Evolutionary conservation across 2,329 filamentous ascomycete genomes (phyloP).

Genomic region (Dothistroma pini): DNA sequence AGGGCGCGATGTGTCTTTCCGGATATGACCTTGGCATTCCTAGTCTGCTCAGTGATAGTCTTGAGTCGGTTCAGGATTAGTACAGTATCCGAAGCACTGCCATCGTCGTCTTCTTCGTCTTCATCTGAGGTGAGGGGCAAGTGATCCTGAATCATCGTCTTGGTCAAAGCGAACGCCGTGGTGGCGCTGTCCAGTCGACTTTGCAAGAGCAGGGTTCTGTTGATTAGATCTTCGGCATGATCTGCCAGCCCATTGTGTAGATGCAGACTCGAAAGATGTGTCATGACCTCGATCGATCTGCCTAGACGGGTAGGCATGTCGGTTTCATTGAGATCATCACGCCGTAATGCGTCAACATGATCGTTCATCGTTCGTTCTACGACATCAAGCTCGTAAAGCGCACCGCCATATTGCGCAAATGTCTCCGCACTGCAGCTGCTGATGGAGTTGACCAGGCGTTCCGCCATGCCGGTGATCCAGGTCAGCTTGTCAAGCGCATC

Average conservation of each 20-base stretch:
- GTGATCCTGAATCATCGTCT: slow-evolving; percentile 63
- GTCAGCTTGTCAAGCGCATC: slow-evolving; percentile 81
- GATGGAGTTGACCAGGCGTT: slow-evolving; percentile 78
- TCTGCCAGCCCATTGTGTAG: slow-evolving; percentile 66
- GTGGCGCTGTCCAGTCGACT: slow-evolving; percentile 78
- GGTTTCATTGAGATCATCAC: slow-evolving; percentile 80
- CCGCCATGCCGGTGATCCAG: slow-evolving; percentile 78
- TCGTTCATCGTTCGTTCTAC: slow-evolving; percentile 84
- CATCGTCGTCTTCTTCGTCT: slow-evolving; percentile 55
- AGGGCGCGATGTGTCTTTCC: slow-evolving; percentile 73
- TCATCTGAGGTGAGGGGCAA: slow-evolving; percentile 47
- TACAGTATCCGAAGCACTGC: slow-evolving; percentile 46
- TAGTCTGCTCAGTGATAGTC: slow-evolving; percentile 66
- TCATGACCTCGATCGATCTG: slow-evolving; percentile 76
- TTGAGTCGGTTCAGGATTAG: slow-evolving; percentile 70
- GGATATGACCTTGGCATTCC: slow-evolving; percentile 78
- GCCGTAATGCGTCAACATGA: slow-evolving; percentile 80
- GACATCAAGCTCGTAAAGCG: slow-evolving; percentile 82
- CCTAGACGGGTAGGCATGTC: slow-evolving; percentile 78
- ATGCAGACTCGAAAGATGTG: slow-evolving; percentile 79
- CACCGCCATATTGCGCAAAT: slow-evolving; percentile 74
- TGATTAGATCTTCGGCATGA: slow-evolving; percentile 75
- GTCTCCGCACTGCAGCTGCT: slow-evolving; percentile 71
- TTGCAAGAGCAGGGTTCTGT: slow-evolving; percentile 72
- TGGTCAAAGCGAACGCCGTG: slow-evolving; percentile 60